Evolutionary conservation across 768 basidiomycete genomes (phyloP).

Genomic region (Gloeopeniophorella convolvens): DNA sequence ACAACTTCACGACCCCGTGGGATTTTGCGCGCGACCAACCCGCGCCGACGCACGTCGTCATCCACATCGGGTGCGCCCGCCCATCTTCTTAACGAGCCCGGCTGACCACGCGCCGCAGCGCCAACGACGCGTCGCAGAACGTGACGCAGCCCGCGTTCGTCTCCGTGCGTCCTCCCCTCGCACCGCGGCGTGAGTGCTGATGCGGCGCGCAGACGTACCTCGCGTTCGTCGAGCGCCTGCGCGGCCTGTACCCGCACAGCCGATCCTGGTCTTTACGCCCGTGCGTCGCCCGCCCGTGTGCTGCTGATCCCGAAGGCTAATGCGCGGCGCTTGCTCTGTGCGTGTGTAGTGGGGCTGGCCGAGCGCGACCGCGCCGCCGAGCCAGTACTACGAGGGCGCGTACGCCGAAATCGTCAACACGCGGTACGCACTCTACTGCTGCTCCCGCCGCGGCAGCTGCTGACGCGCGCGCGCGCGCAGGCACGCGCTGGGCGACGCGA

Average conservation of each 20-base stretch:
- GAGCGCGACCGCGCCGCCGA: constrained; percentile 37
- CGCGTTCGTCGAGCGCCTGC: constrained; percentile 39
- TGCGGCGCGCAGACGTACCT: constrained; percentile 36
- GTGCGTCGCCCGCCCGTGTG: constrained; percentile 26
- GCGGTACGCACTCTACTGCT: constrained; percentile 26
- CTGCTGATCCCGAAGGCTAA: too few relatives aligned
- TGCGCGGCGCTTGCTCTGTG: too few relatives aligned
- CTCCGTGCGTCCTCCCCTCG: constrained; percentile 28
- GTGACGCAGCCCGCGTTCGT: constrained; percentile 40
- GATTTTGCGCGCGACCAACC: constrained; percentile 44
- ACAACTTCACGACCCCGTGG: constrained; percentile 58
- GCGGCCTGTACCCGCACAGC: constrained; percentile 39
- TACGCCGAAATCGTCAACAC: constrained; percentile 41
- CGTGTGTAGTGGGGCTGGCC: constrained; percentile 49
- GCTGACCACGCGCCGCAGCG: too few relatives aligned
- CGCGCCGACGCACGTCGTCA: constrained; percentile 43
- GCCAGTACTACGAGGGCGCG: constrained; percentile 41
- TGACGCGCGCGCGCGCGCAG: constrained; percentile 22
- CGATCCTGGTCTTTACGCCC: constrained; percentile 49
- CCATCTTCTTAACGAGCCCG: background rate
- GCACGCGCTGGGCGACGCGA: constrained; percentile 37
- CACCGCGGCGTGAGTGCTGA: background rate
- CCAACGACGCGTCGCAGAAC: constrained; percentile 50
- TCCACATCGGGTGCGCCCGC: constrained; percentile 43
- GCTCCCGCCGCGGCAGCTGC: background rate